These are phyloP conservation scores for Linnemannia hyalina DNA, from an alignment of 192 early-diverging fungal genomes.

Conservation along the genomic window DNA sequence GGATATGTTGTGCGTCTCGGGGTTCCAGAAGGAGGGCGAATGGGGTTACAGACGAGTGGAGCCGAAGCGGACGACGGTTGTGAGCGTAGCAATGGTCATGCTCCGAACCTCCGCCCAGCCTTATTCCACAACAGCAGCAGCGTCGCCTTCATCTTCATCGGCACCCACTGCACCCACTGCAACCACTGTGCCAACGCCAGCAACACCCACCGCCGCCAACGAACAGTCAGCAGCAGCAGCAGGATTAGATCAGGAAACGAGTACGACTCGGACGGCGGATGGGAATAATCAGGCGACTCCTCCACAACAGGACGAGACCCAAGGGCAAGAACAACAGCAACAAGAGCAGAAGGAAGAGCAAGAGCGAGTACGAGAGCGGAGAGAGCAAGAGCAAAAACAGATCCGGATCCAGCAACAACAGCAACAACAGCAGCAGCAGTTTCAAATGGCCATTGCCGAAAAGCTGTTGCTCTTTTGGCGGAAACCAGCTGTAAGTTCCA, in stretches of 20 bases:
- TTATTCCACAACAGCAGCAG: background rate
- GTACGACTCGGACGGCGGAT: background rate
- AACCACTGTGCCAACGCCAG: background rate
- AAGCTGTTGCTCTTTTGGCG: conserved; percentile 83
- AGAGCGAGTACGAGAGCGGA: background rate
- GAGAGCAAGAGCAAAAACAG: background rate
- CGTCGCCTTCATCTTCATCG: background rate
- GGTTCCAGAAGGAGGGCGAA: conserved; percentile 76
- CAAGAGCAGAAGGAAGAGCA: background rate
- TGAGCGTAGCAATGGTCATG: conserved; percentile 76
- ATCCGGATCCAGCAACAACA: background rate
- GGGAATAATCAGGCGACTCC: background rate
- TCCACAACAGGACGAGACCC: background rate
- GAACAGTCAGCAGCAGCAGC: too few species aligned
- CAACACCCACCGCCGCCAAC: background rate
- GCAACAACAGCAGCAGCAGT: conserved; percentile 56
- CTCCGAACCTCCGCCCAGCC: conserved; percentile 69
- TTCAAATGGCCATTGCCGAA: conserved; percentile 80
- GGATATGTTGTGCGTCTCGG: conserved; percentile 84
- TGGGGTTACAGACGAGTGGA: conserved; percentile 82
- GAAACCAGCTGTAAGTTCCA: conserved; percentile 77
- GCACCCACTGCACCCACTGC: background rate
- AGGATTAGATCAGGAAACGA: background rate
- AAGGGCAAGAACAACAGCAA: background rate
- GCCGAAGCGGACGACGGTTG: conserved; percentile 72